Base-by-base conservation (phyloP, 2,329 filamentous ascomycete species). In the Hirsutella thompsonii region DNA sequence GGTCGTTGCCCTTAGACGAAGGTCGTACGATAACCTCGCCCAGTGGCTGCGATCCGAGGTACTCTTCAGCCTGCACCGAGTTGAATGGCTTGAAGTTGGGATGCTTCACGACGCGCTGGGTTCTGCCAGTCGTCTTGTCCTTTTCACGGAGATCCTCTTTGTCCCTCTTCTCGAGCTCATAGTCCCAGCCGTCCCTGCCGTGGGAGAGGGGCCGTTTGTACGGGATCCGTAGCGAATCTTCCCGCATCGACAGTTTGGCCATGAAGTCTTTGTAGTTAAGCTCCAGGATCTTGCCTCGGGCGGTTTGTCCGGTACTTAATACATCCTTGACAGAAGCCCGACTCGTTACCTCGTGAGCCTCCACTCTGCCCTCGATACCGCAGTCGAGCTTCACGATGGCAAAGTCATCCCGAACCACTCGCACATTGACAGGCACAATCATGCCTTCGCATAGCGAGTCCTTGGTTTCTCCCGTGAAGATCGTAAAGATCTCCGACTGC, bases 41-140 rank as follows among this genome's bases (percentile, higher is more conserved):
- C 6, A 81, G 72, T 39, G 82, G 76, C 58, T 93, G 86, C 13
- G 83, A 85, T 34, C 88, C 88, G 26, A 98, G 74, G 58, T 83
- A 96, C 59, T 96, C 87, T 61, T 96, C 87, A 1, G 92, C 92
- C 62, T 96, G 88, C 2, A 80, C 79, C 23, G 87, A 77, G 62
- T 94, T 95, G 72, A 93, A 96, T 0, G 88, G 82, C 51, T 82
- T 84, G 75, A 96, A 98, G 14, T 96, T 76, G 20, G 92, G 90
- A 57, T 98, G 92, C 61, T 98, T 98, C 68, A 98, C 92, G 44
- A 98, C 92, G 58, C 92, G 79, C 59, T 94, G 87, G 2, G 85
- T 83, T 38, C 92, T 85, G 13, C 86, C 88, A 16, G 85, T 85
- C 10, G 77, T 76, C 56, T 86, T 83, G 55, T 92, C 87, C 64